These are phyloP conservation scores for Dendrobium chrysotoxum DNA, from an alignment of 106 monocot genomes.

Conservation along the genomic window DNA sequence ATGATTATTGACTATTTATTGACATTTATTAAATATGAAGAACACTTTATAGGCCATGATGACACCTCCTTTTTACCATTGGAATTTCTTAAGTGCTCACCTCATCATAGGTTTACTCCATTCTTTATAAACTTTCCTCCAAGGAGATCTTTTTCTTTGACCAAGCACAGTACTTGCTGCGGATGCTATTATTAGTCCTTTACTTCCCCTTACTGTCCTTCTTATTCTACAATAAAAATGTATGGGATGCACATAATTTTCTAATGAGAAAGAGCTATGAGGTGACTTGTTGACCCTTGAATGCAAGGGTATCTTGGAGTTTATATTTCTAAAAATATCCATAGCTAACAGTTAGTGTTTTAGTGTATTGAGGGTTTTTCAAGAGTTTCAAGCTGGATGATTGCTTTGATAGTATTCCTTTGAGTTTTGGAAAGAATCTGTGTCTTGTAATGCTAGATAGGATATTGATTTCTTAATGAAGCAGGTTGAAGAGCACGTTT, in stretches of 20 bases:
- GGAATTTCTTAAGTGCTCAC: constrained; percentile 34
- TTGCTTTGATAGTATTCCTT: no score
- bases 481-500: no score
- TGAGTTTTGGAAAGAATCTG: no score
- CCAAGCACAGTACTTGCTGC: constrained; percentile 10
- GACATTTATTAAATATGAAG: constrained; percentile 52
- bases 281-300: constrained; percentile 22
- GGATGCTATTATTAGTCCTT: constrained; percentile 61
- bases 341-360: constrained; percentile 20
- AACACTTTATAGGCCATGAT: constrained; percentile 20
- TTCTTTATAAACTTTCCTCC: constrained; percentile 49
- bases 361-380: constrained; percentile 21
- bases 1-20: constrained; percentile 32
- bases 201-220: constrained; percentile 69
- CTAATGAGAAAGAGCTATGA: not conserved
- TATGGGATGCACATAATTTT: not conserved
- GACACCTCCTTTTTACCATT: constrained; percentile 28
- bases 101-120: constrained; percentile 19
- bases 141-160: constrained; percentile 28
- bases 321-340: constrained; percentile 36
- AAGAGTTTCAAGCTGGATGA: constrained; percentile 18
- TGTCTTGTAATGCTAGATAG: no score
- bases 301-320: constrained; percentile 23
- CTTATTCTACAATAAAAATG: constrained; percentile 32
- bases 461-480: no score